Percentiles rank a stretch among this genome's conserved stretches.
These are phyloP conservation scores for Trichoderma sp. DNA, from an alignment of 2,329 filamentous ascomycete genomes.

Conservation along the genomic window DNA sequence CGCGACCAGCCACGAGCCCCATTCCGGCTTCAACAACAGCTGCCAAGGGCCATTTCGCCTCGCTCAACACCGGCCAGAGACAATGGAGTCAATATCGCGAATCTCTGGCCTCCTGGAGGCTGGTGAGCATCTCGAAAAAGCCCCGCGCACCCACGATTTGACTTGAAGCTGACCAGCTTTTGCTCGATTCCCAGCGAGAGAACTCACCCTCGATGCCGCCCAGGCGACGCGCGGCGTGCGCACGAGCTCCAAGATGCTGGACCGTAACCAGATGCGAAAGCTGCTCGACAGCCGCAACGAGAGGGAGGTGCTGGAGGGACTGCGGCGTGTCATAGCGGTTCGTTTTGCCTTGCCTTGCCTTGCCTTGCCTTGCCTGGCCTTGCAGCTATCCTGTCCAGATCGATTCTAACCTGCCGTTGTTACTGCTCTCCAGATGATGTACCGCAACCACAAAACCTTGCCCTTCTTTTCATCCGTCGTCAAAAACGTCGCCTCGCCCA, in stretches of 20 bases:
- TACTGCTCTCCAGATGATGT: constrained; percentile 85
- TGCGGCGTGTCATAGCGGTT: constrained; percentile 86
- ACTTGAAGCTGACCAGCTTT: constrained; percentile 2
- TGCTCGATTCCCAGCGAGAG: constrained; percentile 63
- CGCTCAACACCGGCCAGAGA: constrained; percentile 24
- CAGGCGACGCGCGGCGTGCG: constrained; percentile 73
- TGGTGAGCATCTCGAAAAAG: constrained; percentile 51
- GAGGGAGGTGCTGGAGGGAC: constrained; percentile 84
- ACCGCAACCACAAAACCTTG: constrained; percentile 80
- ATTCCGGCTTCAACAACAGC: constrained; percentile 15
- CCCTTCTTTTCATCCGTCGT: constrained; percentile 97
- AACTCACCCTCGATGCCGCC: constrained; percentile 95
- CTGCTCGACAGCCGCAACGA: constrained; percentile 92
- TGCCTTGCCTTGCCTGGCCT: background rate
- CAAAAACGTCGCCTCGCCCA: constrained; percentile 94
- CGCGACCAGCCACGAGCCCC: constrained; percentile 2
- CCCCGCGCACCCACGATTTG: constrained; percentile 19
- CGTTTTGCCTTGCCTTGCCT: constrained; percentile 27
- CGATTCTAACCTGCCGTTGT: background rate
- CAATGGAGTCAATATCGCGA: constrained; percentile 93
- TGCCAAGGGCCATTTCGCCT: background rate
- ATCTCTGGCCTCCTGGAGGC: constrained; percentile 94
- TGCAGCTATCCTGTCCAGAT: background rate
- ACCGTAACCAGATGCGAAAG: constrained; percentile 86
- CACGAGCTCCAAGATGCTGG: constrained; percentile 61